A percentile compares a stretch with the other conserved stretches of the same genome.
Conservation (phyloP, 306 rosid genomes). For the Chamaecrista fasciculata region DNA sequence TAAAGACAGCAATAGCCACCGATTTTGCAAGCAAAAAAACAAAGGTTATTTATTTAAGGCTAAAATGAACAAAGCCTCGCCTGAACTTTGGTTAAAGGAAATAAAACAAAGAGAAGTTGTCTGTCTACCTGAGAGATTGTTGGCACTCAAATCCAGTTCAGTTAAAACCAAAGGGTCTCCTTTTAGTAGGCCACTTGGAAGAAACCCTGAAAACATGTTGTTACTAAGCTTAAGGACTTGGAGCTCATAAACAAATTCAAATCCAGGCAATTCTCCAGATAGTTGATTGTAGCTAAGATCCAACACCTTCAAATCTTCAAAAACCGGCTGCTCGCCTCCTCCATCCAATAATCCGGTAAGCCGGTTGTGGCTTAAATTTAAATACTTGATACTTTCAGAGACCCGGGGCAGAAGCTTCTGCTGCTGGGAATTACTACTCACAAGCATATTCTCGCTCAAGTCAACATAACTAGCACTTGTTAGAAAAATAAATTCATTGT, state of each 20-base stretch:
- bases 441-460: constrained; percentile 74
- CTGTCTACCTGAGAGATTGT: constrained; percentile 84
- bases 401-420: constrained; percentile 60
- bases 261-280: constrained; percentile 88
- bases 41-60: neutral
- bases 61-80: no score
- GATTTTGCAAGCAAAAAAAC: constrained; percentile 9
- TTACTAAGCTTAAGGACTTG: constrained; percentile 87
- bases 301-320: constrained; percentile 79
- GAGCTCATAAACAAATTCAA: constrained; percentile 89
- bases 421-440: constrained; percentile 53
- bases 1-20: neutral
- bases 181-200: constrained; percentile 74
- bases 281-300: constrained; percentile 91
- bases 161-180: constrained; percentile 83
- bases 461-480: constrained; percentile 72
- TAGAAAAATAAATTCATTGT: constrained; percentile 51
- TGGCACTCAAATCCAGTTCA: constrained; percentile 94
- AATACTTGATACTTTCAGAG: constrained; percentile 69
- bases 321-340: constrained; percentile 59
- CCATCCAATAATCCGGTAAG: constrained; percentile 74
- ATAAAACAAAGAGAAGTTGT: constrained; percentile 8
- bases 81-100: no score
- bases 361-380: constrained; percentile 86
- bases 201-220: constrained; percentile 77